Evolutionary conservation across 495 filamentous ascomycete genomes (phyloP), one percentile per base, ranked within the genome.

Genomic region (Aspergillus campestris): DNA sequence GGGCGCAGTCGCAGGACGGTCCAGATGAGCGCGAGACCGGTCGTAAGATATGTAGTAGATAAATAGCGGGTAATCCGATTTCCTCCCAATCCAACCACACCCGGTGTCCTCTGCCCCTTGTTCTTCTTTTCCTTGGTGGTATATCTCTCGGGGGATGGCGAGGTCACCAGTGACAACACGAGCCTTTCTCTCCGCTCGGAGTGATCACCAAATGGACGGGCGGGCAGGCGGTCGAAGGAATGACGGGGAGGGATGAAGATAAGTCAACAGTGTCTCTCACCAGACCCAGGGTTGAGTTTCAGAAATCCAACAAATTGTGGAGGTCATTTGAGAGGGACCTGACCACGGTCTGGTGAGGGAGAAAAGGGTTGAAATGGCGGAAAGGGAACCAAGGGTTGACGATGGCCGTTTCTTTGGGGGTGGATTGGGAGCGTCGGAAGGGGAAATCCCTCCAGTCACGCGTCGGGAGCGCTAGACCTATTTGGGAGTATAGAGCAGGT

Each of bases 401-500:
- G 44, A 48, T 38, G 45, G 44, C 24, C 31, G 37, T 42, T 15
- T 45, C 46, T 37, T 38, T 48, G 40, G 45, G 57, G 57, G 53
- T 50, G 49, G 52, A 24, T 24, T 24, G 18, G 49, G 57, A 47
- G 42, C 55, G 57, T 61, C 49, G 45, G 52, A 58, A 61, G 60
- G 59, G 58, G 56, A 55, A 55, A 50, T 49, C 49, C 55, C 53
- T 56, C 52, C 51, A 50, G 64, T 71, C 67, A 71, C 67, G 67
- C 67, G 67, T 70, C 67, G 63, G 65, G 38, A 39, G 42, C 64
- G 64, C 67, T 71, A 71, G 51, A 9, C 65, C 65, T 34, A 35
- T 56, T 54, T 46, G 27, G 55, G 44, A 6, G 8, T 4, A 24
- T 1, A 47, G 39, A 11, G 38, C 24, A 40, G 44, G 49, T 45